Evolutionary conservation across 192 early-diverging fungal genomes (phyloP).

Genomic region (Backusella liffmaniae): DNA sequence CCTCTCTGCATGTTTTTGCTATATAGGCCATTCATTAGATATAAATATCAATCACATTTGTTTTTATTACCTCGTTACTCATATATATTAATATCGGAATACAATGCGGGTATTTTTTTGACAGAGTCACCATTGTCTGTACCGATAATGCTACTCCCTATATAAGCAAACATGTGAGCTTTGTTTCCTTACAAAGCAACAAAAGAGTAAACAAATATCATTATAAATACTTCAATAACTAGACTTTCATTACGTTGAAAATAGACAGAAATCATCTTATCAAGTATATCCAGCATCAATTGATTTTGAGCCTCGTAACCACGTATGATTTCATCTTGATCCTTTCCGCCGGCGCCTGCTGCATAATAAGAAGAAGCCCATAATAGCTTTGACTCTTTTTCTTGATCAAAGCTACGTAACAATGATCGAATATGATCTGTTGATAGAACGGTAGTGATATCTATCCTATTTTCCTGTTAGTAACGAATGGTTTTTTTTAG

Average conservation of each 20-base stretch:
- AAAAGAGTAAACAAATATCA: neutral
- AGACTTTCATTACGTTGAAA: slow-evolving; percentile 17
- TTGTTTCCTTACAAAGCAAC: neutral
- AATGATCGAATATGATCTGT: slow-evolving; percentile 27
- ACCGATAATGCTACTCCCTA: slow-evolving; percentile 28
- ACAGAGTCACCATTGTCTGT: slow-evolving; percentile 13
- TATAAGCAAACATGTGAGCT: neutral
- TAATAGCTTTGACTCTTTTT: slow-evolving; percentile 2
- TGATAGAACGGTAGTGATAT: slow-evolving; percentile 26
- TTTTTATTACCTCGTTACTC: slow-evolving; percentile 18
- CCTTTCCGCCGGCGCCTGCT: neutral
- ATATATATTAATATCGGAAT: slow-evolving; percentile 30
- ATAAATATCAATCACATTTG: neutral
- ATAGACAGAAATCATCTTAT: slow-evolving; percentile 19
- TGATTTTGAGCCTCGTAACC: slow-evolving; percentile 28
- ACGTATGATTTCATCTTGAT: neutral
- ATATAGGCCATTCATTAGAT: no score
- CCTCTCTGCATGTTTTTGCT: slow-evolving; percentile 27
- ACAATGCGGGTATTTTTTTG: slow-evolving; percentile 18
- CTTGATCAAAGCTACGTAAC: slow-evolving; percentile 20
- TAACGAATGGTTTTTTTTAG: neutral
- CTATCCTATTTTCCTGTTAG: slow-evolving; percentile 8
- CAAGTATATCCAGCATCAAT: slow-evolving; percentile 16
- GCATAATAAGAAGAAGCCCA: slow-evolving; percentile 32
- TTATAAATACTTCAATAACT: slow-evolving; percentile 22